Evolutionary conservation across 2,329 filamentous ascomycete species (phyloP).

Genomic region (Alternaria incomplexa): DNA sequence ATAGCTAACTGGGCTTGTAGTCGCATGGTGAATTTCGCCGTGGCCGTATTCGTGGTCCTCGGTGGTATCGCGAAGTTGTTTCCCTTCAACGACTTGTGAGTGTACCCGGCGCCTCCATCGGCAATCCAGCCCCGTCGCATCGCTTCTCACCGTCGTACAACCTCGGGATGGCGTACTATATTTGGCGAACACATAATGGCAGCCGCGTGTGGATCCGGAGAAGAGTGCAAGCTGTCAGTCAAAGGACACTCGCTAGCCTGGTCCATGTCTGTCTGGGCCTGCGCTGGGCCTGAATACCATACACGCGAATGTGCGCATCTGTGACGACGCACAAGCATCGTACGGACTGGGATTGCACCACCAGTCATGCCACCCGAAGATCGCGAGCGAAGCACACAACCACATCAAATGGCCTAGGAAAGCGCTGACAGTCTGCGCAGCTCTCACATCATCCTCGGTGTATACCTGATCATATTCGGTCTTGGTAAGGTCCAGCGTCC

Average conservation of each 20-base stretch:
- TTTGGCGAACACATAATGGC: not conserved
- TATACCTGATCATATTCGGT: slow-evolving; percentile 92
- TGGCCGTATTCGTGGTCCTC: slow-evolving; percentile 85
- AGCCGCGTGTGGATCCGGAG: not conserved
- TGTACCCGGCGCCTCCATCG: slow-evolving; percentile 40
- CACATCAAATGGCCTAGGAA: not conserved
- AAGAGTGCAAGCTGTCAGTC: not conserved
- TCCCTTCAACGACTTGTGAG: slow-evolving; percentile 49
- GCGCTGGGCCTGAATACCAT: not conserved
- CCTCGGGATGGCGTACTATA: not conserved
- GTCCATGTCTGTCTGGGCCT: not conserved
- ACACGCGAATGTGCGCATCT: not conserved
- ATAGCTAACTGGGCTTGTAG: slow-evolving; percentile 56
- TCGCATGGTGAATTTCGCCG: slow-evolving; percentile 90
- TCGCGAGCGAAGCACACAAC: not conserved
- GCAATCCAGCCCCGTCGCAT: not conserved
- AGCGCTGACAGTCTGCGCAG: slow-evolving; percentile 51
- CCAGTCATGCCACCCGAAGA: not conserved
- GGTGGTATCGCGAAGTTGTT: slow-evolving; percentile 81
- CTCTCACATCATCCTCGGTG: slow-evolving; percentile 76
- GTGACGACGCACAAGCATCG: not conserved
- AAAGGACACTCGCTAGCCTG: not conserved
- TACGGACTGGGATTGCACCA: not conserved
- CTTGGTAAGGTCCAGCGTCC: slow-evolving; percentile 63
- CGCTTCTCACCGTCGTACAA: not conserved